phyloP scores from a whole-genome alignment of 306 rosid genomes.

The Sesbania bispinosa region DNA sequence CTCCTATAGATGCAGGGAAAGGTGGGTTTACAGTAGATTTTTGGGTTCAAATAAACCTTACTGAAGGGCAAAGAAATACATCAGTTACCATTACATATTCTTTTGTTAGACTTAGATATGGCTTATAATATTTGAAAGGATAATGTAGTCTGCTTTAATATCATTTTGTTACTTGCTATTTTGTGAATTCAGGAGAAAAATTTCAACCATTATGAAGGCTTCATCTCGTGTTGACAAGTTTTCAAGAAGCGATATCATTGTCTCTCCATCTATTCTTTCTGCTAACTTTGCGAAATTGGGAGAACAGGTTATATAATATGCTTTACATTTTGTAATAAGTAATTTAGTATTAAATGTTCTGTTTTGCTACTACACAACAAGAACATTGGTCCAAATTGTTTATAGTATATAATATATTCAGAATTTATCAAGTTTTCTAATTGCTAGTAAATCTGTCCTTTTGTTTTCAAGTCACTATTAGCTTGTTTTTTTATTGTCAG shows the following conservation, averaged over 20 bases:
- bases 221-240: conserved; percentile 85
- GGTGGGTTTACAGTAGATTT: neutral
- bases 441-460: neutral
- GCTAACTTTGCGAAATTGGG: conserved; percentile 94
- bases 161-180: conserved; percentile 13
- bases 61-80: neutral
- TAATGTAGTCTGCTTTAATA: conserved; percentile 16
- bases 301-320: conserved; percentile 67
- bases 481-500: conserved; percentile 9
- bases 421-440: conserved; percentile 7
- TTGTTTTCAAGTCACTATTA: conserved; percentile 24
- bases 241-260: conserved; percentile 81
- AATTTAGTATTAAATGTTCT: conserved; percentile 16
- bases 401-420: no score
- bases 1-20: neutral
- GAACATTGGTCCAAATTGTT: neutral
- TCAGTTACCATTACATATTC: no score
- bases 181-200: conserved; percentile 58
- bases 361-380: neutral
- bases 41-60: conserved; percentile 18
- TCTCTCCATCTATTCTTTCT: conserved; percentile 95
- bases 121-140: conserved; percentile 6
- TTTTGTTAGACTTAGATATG: no score
- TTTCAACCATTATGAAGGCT: conserved; percentile 72
- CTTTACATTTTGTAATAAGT: conserved; percentile 13